These are phyloP conservation scores for Phialocephala sp. DNA, from an alignment of 2,329 filamentous ascomycete genomes.

Conservation along the genomic window DNA sequence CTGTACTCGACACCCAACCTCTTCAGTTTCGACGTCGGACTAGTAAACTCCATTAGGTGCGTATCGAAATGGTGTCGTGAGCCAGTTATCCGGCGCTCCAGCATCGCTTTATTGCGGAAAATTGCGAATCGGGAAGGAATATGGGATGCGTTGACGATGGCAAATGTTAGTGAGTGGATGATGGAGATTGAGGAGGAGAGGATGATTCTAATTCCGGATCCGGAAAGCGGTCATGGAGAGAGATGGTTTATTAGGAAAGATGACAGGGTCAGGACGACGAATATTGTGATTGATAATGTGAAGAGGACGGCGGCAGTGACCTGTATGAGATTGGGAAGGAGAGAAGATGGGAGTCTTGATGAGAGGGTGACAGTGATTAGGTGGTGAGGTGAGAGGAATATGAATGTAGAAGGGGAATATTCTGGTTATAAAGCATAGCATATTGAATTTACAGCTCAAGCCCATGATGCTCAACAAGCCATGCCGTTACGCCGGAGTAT, in stretches of 20 bases:
- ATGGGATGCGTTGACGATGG: conserved; percentile 21
- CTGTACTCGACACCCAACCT: conserved; percentile 6
- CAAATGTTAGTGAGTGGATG: conserved; percentile 19
- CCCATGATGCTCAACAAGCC: no score
- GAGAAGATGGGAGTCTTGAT: neutral
- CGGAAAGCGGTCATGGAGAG: neutral
- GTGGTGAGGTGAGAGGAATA: neutral
- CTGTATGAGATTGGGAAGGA: neutral
- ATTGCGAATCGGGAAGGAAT: conserved; percentile 14
- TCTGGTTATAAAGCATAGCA: neutral
- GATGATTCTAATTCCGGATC: neutral
- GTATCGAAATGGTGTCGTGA: conserved; percentile 26
- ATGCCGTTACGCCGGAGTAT: no score
- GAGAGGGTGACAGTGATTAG: neutral
- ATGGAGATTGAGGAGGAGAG: conserved; percentile 7
- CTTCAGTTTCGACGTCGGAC: conserved; percentile 17
- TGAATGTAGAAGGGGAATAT: no score
- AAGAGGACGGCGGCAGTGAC: neutral
- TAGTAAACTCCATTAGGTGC: conserved; percentile 17
- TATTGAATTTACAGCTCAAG: no score
- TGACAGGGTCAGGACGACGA: neutral
- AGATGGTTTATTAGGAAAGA: neutral
- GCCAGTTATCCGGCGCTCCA: conserved; percentile 12
- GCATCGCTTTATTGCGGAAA: conserved; percentile 20
- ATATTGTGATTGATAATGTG: conserved; percentile 4